These are phyloP conservation scores for Zarea fungicola DNA, from an alignment of 2,329 filamentous ascomycete genomes.

Conservation along the genomic window DNA sequence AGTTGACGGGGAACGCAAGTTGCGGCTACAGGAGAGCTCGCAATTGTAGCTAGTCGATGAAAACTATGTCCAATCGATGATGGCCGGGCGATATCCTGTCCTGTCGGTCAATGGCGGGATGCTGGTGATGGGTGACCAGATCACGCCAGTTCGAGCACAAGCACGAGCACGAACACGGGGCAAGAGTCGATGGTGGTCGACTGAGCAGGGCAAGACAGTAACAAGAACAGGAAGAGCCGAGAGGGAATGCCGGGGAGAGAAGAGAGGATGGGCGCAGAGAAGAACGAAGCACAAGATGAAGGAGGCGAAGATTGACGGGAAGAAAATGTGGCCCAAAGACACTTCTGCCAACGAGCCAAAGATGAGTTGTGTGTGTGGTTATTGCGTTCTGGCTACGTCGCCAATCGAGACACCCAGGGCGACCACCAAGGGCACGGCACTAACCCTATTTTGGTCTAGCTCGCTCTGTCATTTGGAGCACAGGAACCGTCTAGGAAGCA, in stretches of 20 bases:
- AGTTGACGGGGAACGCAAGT: not conserved
- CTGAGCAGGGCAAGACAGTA: not conserved
- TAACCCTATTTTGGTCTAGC: not conserved
- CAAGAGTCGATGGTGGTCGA: too few relatives aligned
- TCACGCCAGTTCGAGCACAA: not conserved
- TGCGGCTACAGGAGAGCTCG: not conserved
- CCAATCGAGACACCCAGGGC: slow-evolving; percentile 9
- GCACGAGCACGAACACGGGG: not conserved
- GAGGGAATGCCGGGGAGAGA: not conserved
- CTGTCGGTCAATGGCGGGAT: slow-evolving; percentile 5
- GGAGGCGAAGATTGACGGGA: slow-evolving; percentile 2
- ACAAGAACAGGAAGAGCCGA: slow-evolving; percentile 9
- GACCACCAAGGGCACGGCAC: not conserved
- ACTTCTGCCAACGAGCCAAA: slow-evolving; percentile 6
- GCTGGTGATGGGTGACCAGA: slow-evolving; percentile 5
- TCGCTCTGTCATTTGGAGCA: too few relatives aligned
- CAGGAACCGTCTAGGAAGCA: not conserved
- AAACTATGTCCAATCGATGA: slow-evolving; percentile 1
- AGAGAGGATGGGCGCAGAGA: not conserved
- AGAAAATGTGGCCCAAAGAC: slow-evolving; percentile 4
- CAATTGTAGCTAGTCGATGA: not conserved
- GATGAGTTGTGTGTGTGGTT: slow-evolving; percentile 6
- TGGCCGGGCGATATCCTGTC: slow-evolving; percentile 12
- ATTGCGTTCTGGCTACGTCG: slow-evolving; percentile 13
- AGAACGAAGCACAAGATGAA: not conserved